A percentile compares a stretch with the other conserved stretches of the same genome.
These are phyloP conservation scores for Penicillium palitans DNA, from an alignment of 2,329 filamentous ascomycete species.

Conservation along the genomic window DNA sequence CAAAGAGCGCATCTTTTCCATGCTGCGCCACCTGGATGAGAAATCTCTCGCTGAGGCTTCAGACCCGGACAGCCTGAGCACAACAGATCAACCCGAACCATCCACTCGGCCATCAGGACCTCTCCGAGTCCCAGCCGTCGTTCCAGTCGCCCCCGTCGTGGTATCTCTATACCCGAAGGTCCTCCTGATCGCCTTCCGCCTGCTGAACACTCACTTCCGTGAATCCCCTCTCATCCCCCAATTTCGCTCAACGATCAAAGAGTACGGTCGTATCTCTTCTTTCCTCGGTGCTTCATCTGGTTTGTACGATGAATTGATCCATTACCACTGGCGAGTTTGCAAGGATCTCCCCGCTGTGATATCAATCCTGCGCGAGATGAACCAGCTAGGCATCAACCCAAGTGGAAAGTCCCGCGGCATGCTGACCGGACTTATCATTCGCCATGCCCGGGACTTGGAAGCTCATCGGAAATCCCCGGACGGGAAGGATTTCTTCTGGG, in stretches of 20 bases:
- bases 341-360: constrained; percentile 44
- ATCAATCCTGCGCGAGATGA: constrained; percentile 46
- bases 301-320: constrained; percentile 48
- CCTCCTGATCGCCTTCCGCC: constrained; percentile 43
- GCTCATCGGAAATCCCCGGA: constrained; percentile 3
- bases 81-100: background rate
- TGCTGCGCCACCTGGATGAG: constrained; percentile 33
- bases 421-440: constrained; percentile 32
- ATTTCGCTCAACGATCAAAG: constrained; percentile 43
- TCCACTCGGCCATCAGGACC: constrained; percentile 4
- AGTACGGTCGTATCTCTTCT: constrained; percentile 43
- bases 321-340: constrained; percentile 45
- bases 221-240: constrained; percentile 42
- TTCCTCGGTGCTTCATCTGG: constrained; percentile 44
- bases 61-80: background rate
- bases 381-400: constrained; percentile 43
- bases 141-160: constrained; percentile 36
- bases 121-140: constrained; percentile 34
- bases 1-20: constrained; percentile 42
- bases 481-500: constrained; percentile 32
- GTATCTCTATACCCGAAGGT: constrained; percentile 44
- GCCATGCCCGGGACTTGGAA: constrained; percentile 26
- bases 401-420: constrained; percentile 36
- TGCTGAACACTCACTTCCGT: constrained; percentile 43
- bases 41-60: constrained; percentile 5